Evolutionary conservation across 768 basidiomycete species (phyloP), one percentile per base, ranked within the genome.

Genomic region (Termitomyces titanicus): DNA sequence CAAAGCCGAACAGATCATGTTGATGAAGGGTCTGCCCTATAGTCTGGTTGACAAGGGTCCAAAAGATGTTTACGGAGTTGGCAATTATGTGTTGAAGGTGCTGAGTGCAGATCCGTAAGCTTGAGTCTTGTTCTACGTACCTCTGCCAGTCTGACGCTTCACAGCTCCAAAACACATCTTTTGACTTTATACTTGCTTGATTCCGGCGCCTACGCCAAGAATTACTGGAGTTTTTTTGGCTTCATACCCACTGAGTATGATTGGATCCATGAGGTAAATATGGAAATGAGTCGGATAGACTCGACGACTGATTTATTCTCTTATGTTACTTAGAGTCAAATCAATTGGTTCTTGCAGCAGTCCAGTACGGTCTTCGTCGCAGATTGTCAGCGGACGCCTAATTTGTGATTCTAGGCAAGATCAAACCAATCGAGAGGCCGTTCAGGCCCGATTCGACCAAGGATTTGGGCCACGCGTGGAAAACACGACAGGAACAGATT

Each of bases 151-250:
- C 34, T 20, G 55, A 18, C 48, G 24, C 15, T 38, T 22, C 33
- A 17, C 45, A 92, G 92, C 40, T 94, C 92, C 12, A 89, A 82
- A 70, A 94, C 85, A 0, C 93, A 95, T 58, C 75, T 94, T n/a
- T 74, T 96, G 58, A 93, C 94, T 0, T 66, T 98, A 2, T 98
- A 96, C 69, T 91, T 96, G 76, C 70, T 98, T 54, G 94, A 98
- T 66, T 94, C 93, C 0, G 91, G 91, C 10, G 73, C 85, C 1
- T 94, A 94, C 69, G 78, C 83, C 2, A 80, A 73, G 33, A 84
- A 86, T 0, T 68, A 78, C 39, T 66, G 77, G 27, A 80, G 86
- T 60, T 84, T 80, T 71, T 81, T 86, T 51, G 88, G 80, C 2
- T 79, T 84, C 54, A 74, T 69, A n/a, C 79, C 86, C 1, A 82